phyloP scores from a whole-genome alignment of 2,329 filamentous ascomycete species.

The Cladophialophora chaetospira region DNA sequence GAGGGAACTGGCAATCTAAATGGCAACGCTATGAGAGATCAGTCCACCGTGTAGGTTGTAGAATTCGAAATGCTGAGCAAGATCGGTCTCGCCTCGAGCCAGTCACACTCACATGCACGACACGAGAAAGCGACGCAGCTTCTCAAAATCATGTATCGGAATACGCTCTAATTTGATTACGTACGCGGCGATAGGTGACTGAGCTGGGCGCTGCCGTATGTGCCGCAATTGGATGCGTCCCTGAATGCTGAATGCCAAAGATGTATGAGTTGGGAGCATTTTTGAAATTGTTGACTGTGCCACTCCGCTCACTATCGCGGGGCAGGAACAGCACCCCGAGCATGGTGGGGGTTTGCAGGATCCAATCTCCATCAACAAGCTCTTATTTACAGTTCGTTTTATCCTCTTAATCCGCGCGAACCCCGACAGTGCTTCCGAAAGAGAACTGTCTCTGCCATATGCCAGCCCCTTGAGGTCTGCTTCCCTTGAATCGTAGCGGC shows the following conservation, averaged over 20 bases:
- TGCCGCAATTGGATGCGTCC: constrained; percentile 16
- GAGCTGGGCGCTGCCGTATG: not conserved
- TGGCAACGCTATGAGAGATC: too few relatives aligned
- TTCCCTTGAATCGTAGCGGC: too few relatives aligned
- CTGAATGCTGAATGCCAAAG: too few relatives aligned
- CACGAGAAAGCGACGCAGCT: not conserved
- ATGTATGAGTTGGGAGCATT: not conserved
- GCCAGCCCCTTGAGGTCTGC: too few relatives aligned
- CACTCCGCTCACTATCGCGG: not conserved
- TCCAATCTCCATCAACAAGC: too few relatives aligned
- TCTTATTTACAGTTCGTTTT: too few relatives aligned
- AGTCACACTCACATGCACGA: constrained; percentile 17
- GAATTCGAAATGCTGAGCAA: not conserved
- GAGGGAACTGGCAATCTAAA: too few relatives aligned
- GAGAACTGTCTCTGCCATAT: too few relatives aligned
- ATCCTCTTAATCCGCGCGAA: too few relatives aligned
- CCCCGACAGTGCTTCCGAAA: too few relatives aligned
- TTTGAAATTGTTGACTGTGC: not conserved
- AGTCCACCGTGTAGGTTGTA: not conserved
- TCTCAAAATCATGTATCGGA: constrained; percentile 19
- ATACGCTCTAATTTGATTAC: constrained; percentile 19
- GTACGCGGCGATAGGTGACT: constrained; percentile 27
- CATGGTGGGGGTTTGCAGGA: not conserved
- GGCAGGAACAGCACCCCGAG: not conserved
- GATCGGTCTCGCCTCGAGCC: not conserved